Percentiles rank a stretch among this genome's conserved stretches.
These are phyloP conservation scores for Xylaria sp. DNA, from an alignment of 2,329 filamentous ascomycete species.

Conservation along the genomic window DNA sequence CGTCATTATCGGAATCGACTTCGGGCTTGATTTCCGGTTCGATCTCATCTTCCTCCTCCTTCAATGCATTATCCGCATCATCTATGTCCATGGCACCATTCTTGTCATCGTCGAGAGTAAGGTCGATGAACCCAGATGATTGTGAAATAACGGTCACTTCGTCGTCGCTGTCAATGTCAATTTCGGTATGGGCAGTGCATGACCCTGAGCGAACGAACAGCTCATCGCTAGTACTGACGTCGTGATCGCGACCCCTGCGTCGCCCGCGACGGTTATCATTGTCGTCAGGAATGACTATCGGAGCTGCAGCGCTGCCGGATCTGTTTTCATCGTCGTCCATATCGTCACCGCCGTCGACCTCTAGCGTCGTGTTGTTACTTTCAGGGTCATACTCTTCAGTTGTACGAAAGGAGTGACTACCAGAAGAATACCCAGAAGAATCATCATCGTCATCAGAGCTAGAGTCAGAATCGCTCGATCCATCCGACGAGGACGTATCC, in stretches of 20 bases:
- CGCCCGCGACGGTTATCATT: not conserved
- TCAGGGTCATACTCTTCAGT: constrained; percentile 14
- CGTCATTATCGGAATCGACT: not conserved
- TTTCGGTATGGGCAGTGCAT: not conserved
- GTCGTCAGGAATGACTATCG: constrained; percentile 16
- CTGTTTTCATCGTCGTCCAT: constrained; percentile 6
- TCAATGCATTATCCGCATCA: not conserved
- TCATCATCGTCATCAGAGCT: constrained; percentile 46
- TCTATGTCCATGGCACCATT: not conserved
- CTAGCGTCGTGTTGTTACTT: not conserved
- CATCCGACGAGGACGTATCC: constrained; percentile 10
- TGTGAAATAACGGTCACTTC: not conserved
- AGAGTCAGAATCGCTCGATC: constrained; percentile 24
- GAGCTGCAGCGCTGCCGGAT: not conserved
- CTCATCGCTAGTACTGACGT: not conserved
- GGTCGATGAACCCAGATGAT: not conserved
- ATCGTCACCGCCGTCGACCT: constrained; percentile 6
- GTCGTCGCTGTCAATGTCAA: not conserved
- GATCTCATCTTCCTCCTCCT: not conserved
- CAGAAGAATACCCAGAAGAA: not conserved
- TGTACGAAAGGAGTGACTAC: not conserved
- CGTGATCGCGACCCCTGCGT: not conserved
- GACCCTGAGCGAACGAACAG: constrained; percentile 20
- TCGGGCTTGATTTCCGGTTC: not conserved
- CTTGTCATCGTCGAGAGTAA: constrained; percentile 12